phyloP scores from a whole-genome alignment of 148 eudicot species.

The Heliamphora exappendiculata region DNA sequence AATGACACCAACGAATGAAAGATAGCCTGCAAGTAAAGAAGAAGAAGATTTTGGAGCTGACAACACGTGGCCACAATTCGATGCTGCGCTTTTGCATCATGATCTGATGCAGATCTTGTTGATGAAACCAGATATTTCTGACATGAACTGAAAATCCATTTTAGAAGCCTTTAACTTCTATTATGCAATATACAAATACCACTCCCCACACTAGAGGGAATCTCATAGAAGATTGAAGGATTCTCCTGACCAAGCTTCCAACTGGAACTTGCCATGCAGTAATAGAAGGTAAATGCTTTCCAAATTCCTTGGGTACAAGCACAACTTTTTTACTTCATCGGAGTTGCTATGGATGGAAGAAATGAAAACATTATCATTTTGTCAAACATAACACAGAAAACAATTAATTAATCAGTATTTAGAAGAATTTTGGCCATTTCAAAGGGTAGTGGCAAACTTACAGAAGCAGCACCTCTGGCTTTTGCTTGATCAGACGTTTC shows the following conservation, averaged over 20 bases:
- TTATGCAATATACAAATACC: neutral
- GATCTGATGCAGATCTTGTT: too few relatives aligned
- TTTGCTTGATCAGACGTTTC: constrained; percentile 92
- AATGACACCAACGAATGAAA: too few relatives aligned
- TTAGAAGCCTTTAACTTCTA: neutral
- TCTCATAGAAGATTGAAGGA: neutral
- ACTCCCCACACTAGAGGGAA: neutral
- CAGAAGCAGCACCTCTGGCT: constrained; percentile 76
- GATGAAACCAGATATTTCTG: too few relatives aligned
- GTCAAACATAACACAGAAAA: neutral
- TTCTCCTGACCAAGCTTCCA: neutral
- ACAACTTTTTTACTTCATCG: neutral
- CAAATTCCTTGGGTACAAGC: neutral
- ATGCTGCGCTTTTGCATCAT: too few relatives aligned
- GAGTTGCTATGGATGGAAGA: neutral
- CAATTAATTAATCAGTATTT: neutral
- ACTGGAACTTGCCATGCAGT: neutral
- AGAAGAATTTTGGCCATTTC: constrained; percentile 1
- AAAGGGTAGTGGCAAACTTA: constrained; percentile 35
- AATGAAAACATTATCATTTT: neutral
- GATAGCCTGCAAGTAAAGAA: too few relatives aligned
- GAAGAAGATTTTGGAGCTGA: too few relatives aligned
- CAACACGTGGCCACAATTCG: too few relatives aligned
- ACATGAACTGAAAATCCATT: neutral
- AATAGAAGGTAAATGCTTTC: neutral